Evolutionary conservation across 2,329 filamentous ascomycete genomes (phyloP).

Genomic region (Rachicladosporium sp.): DNA sequence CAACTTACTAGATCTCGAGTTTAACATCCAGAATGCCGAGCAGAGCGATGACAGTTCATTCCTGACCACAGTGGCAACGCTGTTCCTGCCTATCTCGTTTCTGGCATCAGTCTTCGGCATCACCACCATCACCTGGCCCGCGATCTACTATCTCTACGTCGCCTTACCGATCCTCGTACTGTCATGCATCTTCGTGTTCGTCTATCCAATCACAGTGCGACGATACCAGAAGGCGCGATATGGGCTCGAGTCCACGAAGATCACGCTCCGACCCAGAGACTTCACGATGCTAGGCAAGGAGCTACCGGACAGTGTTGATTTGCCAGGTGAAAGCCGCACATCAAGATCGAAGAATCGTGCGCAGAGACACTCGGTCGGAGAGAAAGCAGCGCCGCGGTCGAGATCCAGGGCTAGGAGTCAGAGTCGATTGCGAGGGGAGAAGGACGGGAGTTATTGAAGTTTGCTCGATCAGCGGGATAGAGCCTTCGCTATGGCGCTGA

Average conservation of each 20-base stretch:
- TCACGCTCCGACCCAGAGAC: constrained; percentile 15
- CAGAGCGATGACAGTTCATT: constrained; percentile 24
- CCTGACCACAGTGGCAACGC: constrained; percentile 22
- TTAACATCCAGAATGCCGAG: constrained; percentile 26
- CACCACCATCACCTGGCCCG: constrained; percentile 20
- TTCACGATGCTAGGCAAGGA: constrained; percentile 26
- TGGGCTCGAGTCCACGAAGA: constrained; percentile 14
- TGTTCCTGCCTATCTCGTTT: constrained; percentile 25
- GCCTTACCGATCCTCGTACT: constrained; percentile 22
- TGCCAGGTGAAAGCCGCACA: constrained; percentile 4
- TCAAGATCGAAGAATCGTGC: constrained; percentile 3
- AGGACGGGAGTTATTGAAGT: not conserved
- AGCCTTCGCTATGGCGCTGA: no score
- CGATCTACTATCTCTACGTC: constrained; percentile 22
- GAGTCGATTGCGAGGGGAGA: not conserved
- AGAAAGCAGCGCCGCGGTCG: not conserved
- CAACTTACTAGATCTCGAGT: constrained; percentile 28
- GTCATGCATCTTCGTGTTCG: constrained; percentile 16
- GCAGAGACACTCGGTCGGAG: constrained; percentile 3
- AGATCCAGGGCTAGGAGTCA: not conserved
- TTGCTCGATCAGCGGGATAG: no score
- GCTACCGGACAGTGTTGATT: constrained; percentile 19
- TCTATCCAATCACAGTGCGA: constrained; percentile 17
- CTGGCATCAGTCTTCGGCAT: constrained; percentile 25
- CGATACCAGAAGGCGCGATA: constrained; percentile 17